Conservation (phyloP, 2,329 filamentous ascomycete genomes). For the Aspergillus nomiae region DNA sequence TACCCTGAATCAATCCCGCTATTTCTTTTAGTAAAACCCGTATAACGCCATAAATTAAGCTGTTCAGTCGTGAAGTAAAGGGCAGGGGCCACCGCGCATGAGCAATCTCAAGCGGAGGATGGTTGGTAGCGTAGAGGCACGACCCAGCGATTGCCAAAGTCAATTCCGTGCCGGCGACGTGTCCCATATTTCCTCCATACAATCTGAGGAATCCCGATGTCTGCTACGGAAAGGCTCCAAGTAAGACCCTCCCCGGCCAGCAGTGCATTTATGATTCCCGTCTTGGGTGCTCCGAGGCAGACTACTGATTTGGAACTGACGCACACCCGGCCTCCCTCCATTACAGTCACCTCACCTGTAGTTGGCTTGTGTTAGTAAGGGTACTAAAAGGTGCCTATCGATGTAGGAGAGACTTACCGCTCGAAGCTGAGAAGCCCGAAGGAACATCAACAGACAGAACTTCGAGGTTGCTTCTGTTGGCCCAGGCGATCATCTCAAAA, state of each 20-base stretch:
- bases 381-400: neutral
- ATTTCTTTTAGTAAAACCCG: neutral
- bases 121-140: constrained; percentile 62
- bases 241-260: constrained; percentile 57
- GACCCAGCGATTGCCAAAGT: constrained; percentile 87
- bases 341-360: constrained; percentile 54
- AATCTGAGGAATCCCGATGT: constrained; percentile 80
- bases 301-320: constrained; percentile 82
- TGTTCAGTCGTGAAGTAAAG: neutral
- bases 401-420: constrained; percentile 65
- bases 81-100: neutral
- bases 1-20: constrained; percentile 1
- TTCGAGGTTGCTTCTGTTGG: constrained; percentile 80
- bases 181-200: constrained; percentile 86
- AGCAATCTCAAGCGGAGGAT: constrained; percentile 24
- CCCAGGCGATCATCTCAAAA: constrained; percentile 90
- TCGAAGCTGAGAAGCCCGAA: constrained; percentile 79
- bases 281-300: constrained; percentile 82
- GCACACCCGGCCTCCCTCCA: constrained; percentile 76
- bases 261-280: constrained; percentile 77
- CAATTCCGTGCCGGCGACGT: constrained; percentile 77
- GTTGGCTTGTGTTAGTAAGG: constrained; percentile 18
- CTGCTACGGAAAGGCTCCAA: constrained; percentile 82
- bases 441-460: constrained; percentile 89
- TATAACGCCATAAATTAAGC: neutral